These are phyloP conservation scores for Podospora didyma DNA, from an alignment of 495 filamentous ascomycete genomes.

Conservation along the genomic window DNA sequence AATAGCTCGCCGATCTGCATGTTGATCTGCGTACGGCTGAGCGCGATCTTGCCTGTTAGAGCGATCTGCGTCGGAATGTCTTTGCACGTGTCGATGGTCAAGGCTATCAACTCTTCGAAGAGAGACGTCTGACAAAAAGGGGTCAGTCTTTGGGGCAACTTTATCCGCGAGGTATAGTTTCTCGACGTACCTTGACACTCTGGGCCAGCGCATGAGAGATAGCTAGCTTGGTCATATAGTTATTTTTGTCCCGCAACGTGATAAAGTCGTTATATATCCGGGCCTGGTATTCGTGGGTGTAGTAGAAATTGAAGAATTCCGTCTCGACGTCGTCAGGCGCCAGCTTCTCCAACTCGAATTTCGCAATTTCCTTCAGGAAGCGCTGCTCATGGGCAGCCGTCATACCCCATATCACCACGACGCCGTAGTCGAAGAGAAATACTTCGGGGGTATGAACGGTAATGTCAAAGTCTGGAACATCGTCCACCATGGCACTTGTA, in stretches of 20 bases:
- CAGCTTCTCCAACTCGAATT: slow-evolving; percentile 89
- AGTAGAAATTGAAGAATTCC: slow-evolving; percentile 99
- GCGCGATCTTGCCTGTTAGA: slow-evolving; percentile 79
- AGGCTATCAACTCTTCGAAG: slow-evolving; percentile 92
- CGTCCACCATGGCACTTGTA: slow-evolving; percentile 22
- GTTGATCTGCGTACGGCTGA: slow-evolving; percentile 83
- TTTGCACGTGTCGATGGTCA: slow-evolving; percentile 85
- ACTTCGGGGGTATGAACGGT: slow-evolving; percentile 85
- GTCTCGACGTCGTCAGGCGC: slow-evolving; percentile 84
- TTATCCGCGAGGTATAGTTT: background rate
- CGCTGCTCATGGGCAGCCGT: slow-evolving; percentile 73
- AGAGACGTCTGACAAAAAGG: slow-evolving; percentile 72
- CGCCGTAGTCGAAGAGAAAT: slow-evolving; percentile 95
- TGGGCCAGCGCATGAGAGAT: slow-evolving; percentile 94
- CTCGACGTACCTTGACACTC: slow-evolving; percentile 69
- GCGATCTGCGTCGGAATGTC: slow-evolving; percentile 89
- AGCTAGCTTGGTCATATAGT: slow-evolving; percentile 96
- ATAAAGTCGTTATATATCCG: slow-evolving; percentile 99
- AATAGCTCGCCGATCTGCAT: slow-evolving; percentile 99
- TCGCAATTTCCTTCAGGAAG: slow-evolving; percentile 91
- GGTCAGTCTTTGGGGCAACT: too few relatives aligned
- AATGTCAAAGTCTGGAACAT: slow-evolving; percentile 60
- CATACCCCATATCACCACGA: slow-evolving; percentile 99
- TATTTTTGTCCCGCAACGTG: slow-evolving; percentile 81
- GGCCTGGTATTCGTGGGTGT: slow-evolving; percentile 93